Percentiles rank a stretch among this genome's conserved stretches.
These are phyloP conservation scores for Rubus idaeus DNA, from an alignment of 306 rosid genomes.

Conservation along the genomic window DNA sequence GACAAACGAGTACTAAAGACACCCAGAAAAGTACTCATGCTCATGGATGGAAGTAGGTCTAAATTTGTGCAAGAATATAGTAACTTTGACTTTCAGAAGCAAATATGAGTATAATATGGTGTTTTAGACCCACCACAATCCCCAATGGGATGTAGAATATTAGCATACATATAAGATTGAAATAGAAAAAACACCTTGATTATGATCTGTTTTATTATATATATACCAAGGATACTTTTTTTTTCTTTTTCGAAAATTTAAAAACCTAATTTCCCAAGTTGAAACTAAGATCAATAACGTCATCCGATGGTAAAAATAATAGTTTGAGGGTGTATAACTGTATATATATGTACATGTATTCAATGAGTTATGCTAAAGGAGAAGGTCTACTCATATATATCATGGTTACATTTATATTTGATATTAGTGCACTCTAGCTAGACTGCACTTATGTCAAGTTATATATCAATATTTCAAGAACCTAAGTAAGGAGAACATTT, in stretches of 20 bases:
- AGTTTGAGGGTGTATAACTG: not conserved
- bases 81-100: not conserved
- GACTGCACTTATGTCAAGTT: not conserved
- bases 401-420: too few relatives aligned
- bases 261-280: not conserved
- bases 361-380: not conserved
- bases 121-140: not conserved
- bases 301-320: too few relatives aligned
- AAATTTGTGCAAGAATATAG: constrained; percentile 21
- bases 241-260: not conserved
- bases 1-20: not conserved
- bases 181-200: not conserved
- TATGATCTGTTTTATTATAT: not conserved
- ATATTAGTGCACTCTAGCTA: not conserved
- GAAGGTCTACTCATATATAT: too few relatives aligned
- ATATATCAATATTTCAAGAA: not conserved
- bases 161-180: not conserved
- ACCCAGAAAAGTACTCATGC: constrained; percentile 6
- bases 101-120: not conserved
- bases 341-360: not conserved
- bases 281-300: not conserved
- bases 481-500: not conserved
- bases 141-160: not conserved
- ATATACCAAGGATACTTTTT: not conserved
- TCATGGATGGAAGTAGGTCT: constrained; percentile 7